Evolutionary conservation across 148 eudicot species (phyloP).

Genomic region (Silene conica): DNA sequence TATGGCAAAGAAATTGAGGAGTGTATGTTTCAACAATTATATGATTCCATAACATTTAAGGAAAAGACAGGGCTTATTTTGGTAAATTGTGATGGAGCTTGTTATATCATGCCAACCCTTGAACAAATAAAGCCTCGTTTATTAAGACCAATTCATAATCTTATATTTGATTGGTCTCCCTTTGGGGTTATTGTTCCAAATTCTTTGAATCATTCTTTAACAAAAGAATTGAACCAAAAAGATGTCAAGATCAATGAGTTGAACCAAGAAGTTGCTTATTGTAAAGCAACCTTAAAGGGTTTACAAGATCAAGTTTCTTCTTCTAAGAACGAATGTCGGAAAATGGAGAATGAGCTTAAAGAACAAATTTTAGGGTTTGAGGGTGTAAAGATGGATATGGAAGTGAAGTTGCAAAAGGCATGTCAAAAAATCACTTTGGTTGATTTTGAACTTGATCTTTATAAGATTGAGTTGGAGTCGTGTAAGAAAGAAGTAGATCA

Average conservation of each 20-base stretch:
- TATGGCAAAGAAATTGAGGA: conserved; percentile 18
- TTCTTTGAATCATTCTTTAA: not conserved
- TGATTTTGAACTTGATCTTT: conserved; percentile 25
- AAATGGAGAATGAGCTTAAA: too few relatives aligned
- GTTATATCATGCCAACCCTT: not conserved
- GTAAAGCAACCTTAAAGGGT: not conserved
- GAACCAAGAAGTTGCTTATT: conserved; percentile 12
- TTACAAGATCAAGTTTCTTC: not conserved
- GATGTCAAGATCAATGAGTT: not conserved
- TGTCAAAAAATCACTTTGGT: conserved; percentile 11
- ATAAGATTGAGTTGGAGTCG: conserved; percentile 24
- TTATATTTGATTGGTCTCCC: conserved; percentile 18
- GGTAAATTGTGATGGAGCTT: conserved; percentile 25
- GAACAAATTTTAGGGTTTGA: too few relatives aligned
- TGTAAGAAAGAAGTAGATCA: conserved; percentile 16
- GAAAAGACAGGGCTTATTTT: not conserved
- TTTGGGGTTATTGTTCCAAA: conserved; percentile 14
- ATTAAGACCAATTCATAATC: conserved; percentile 15
- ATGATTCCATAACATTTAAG: conserved; percentile 12
- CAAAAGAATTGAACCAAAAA: not conserved
- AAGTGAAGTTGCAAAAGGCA: conserved; percentile 2
- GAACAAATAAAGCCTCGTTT: not conserved
- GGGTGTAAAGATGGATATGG: too few relatives aligned
- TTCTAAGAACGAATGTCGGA: too few relatives aligned
- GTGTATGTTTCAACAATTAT: not conserved